Base-by-base conservation (phyloP, 176 grass and related monocot species). In the Guadua angustifolia region DNA sequence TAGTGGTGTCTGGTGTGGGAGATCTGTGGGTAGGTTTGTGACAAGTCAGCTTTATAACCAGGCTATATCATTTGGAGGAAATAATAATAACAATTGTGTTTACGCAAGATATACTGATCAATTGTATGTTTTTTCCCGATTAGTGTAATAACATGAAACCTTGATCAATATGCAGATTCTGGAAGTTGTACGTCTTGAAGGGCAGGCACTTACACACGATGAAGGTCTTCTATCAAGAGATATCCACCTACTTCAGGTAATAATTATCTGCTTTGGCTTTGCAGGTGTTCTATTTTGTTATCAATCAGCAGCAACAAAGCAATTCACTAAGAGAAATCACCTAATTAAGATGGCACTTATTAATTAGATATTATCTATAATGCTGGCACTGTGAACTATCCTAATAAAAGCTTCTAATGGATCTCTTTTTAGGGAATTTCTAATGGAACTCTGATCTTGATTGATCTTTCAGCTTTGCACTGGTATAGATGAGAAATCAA, bases 111-210 rank as follows among this genome's bases (percentile, higher is more conserved):
- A 39, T 26, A 65, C 50, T 42, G 42, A 57, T 79, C 2, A 9
- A n/a, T 56, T 85, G 9, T 33, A 39, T 78, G 22, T 60, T 66
- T 24, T 65, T 75, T 65, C 39, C 49, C 50, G 22, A 72, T 69
- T 13, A 36, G 6, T 64, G 15, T 53, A 24, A 66, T 71, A 25
- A n/a, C 59, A 5, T 71, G 65, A 46, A 52, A 51, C 22, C 29
- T 78, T 29, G 18, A 39, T 85, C 16, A 62, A 68, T 32, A 55
- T 84, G 51, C 90, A 98, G 95, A 87, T 92, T 84, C 88, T 98
- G 78, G 95, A 98, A 89, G 87, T 98, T 50, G 89, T 98, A 77
- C 92, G 95, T n/a, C 91, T 98, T 74, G 95, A 98, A 93, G 91
- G 91, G 24, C 95, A 98, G 25, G 67, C 93, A 49, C 79, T 92